phyloP scores from a whole-genome alignment of 2,329 filamentous ascomycete species.

The Ascosphaera aggregata region DNA sequence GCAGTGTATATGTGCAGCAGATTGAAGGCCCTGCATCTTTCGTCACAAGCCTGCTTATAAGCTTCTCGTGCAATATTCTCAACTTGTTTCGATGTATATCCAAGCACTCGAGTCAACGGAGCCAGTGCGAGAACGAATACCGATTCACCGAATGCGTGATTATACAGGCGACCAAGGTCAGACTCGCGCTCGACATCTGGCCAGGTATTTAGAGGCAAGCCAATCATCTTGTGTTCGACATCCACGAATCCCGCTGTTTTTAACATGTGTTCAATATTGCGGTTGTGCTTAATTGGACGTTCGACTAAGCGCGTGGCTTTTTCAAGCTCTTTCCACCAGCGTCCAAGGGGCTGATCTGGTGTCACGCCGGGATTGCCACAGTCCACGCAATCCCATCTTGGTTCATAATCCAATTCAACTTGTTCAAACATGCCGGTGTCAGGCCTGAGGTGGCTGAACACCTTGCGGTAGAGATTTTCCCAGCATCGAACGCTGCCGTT shows the following conservation, averaged over 20 bases:
- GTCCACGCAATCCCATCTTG: conserved; percentile 33
- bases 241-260: conserved; percentile 55
- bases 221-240: conserved; percentile 44
- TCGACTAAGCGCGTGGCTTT: conserved; percentile 42
- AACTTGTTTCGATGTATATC: conserved; percentile 39
- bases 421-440: conserved; percentile 60
- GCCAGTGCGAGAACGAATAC: conserved; percentile 50
- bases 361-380: conserved; percentile 30
- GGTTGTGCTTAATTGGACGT: conserved; percentile 41
- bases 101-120: conserved; percentile 43
- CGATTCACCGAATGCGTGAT: conserved; percentile 49
- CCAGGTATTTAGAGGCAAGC: conserved; percentile 55
- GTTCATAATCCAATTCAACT: conserved; percentile 66
- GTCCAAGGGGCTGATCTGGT: conserved; percentile 28
- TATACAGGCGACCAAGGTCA: conserved; percentile 62
- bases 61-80: conserved; percentile 37
- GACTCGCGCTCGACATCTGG: conserved; percentile 37
- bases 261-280: conserved; percentile 34
- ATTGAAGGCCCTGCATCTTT: conserved; percentile 48
- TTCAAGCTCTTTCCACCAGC: conserved; percentile 48
- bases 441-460: conserved; percentile 51
- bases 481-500: conserved; percentile 57
- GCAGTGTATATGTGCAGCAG: conserved; percentile 22
- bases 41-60: conserved; percentile 43
- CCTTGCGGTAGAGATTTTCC: conserved; percentile 47